Evolutionary conservation across 345 rosid species (phyloP).

Genomic region (Hypericum perforatum): DNA sequence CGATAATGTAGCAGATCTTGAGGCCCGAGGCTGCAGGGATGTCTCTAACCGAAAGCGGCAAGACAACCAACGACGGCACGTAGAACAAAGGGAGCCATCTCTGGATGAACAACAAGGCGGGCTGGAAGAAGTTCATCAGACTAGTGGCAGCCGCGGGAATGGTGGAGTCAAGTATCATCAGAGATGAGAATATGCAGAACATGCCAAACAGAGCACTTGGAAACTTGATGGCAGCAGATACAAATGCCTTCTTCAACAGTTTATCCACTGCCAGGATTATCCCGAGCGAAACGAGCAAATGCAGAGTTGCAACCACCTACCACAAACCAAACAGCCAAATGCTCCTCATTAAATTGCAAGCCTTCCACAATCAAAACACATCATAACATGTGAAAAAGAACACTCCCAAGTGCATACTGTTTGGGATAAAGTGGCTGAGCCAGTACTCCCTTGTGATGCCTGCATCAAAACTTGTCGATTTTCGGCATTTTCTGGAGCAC

Average conservation of each 20-base stretch:
- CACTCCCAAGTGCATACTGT: conserved; percentile 22
- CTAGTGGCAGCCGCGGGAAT: conserved; percentile 60
- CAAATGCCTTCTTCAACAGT: conserved; percentile 63
- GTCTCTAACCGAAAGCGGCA: conserved; percentile 82
- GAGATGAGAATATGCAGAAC: conserved; percentile 86
- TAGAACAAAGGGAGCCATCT: conserved; percentile 97
- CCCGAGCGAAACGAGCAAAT: conserved; percentile 75
- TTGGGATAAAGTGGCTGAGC: conserved; percentile 35
- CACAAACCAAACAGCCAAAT: neutral
- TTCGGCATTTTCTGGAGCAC: conserved; percentile 16
- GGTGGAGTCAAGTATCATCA: conserved; percentile 47
- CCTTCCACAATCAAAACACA: neutral
- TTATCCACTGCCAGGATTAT: conserved; percentile 68
- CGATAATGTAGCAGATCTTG: conserved; percentile 76
- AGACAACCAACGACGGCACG: conserved; percentile 78
- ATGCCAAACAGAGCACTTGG: conserved; percentile 94
- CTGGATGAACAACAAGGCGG: conserved; percentile 73
- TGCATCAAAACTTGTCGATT: conserved; percentile 22
- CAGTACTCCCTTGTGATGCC: conserved; percentile 32
- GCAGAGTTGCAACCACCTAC: conserved; percentile 52
- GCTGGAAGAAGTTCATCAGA: conserved; percentile 74
- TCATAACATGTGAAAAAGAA: neutral
- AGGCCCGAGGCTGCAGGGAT: conserved; percentile 88
- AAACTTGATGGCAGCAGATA: conserved; percentile 80
- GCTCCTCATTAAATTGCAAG: neutral